Conservation (phyloP, 495 filamentous ascomycete genomes). For the Hypoxylon crocopeplum region DNA sequence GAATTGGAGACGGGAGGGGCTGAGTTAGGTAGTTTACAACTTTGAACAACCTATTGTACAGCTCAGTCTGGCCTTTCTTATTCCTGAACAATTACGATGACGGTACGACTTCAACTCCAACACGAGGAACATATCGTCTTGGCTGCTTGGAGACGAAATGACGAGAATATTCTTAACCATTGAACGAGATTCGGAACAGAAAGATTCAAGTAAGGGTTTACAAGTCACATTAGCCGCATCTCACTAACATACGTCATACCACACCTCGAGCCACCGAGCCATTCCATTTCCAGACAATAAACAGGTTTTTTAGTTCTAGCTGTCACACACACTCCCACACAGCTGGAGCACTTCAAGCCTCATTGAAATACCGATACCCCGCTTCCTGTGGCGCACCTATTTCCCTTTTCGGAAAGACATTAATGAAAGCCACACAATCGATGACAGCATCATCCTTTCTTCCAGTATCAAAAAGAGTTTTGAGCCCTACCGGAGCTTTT, state of each 20-base stretch:
- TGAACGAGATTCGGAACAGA: background rate
- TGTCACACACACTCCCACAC: no score
- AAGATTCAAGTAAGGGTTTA: slow-evolving; percentile 6
- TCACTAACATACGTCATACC: slow-evolving; percentile 32
- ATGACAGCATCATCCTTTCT: slow-evolving; percentile 11
- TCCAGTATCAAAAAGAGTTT: background rate
- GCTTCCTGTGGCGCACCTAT: slow-evolving; percentile 18
- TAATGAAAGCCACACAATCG: slow-evolving; percentile 23
- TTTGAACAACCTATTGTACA: no score
- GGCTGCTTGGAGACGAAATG: slow-evolving; percentile 5
- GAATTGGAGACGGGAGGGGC: no score
- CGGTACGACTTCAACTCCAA: slow-evolving; percentile 4
- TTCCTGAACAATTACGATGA: no score
- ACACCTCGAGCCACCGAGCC: slow-evolving; percentile 5
- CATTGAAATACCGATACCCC: background rate
- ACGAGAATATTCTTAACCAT: slow-evolving; percentile 14
- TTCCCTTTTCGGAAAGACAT: slow-evolving; percentile 18
- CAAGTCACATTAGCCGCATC: slow-evolving; percentile 27
- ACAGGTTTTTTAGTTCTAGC: slow-evolving; percentile 24
- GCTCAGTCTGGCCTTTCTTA: no score
- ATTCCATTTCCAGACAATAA: slow-evolving; percentile 14
- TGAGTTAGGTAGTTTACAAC: no score
- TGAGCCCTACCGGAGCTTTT: slow-evolving; percentile 28
- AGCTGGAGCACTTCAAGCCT: slow-evolving; percentile 13
- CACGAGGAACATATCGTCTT: slow-evolving; percentile 1